Base-by-base conservation (phyloP, 208 protist species). In the Trichomonas vaginalis region DNA sequence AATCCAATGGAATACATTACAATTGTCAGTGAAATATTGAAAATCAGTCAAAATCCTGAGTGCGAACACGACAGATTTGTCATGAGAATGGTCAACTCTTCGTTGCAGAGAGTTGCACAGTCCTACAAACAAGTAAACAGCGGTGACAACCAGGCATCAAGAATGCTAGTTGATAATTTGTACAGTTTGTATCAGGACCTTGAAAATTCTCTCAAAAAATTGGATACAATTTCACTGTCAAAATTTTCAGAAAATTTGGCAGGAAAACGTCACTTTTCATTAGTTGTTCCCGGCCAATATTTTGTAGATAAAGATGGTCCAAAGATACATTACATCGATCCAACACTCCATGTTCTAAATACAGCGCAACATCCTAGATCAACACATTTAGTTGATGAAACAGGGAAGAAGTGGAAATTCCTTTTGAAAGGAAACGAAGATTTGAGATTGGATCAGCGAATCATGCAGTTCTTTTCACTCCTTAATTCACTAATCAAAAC, bases 401-500 rank as follows among this genome's bases (percentile, higher is more conserved):
- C n/a, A 32, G 95, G 61, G 0, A 95, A 87, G 14, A 79, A 95
- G 32, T 95, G 42, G 32, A 48, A 47, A 40, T 95, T 95, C 42
- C 35, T 95, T 9, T n/a, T 95, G n/a, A 95, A 95, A 82, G 95
- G 95, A 35, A 70, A 95, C 35, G 95, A 95, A 95, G 95, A 95
- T 87, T 82, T 95, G 40, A 23, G 95, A 37, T 39, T 86, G 0
- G 95, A 95, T 46, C 51, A 95, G 32, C 8, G 95, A 46, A 82
- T 95, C 4, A 95, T 95, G 95, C 56, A 95, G 56, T 86, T 95
- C 32, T 95, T 95, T 70, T 39, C 17, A 27, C 40, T 95, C 0
- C 8, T 95, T 39, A 95, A 79, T 37, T 83, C 95, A 17, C 49
- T 79, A 17, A 35, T 86, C 32, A 70, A 42, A 17, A 86, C 42